A percentile compares a stretch with the other conserved stretches of the same genome.
phyloP scores from a whole-genome alignment of 768 basidiomycete genomes.

The Suillus subluteus region DNA sequence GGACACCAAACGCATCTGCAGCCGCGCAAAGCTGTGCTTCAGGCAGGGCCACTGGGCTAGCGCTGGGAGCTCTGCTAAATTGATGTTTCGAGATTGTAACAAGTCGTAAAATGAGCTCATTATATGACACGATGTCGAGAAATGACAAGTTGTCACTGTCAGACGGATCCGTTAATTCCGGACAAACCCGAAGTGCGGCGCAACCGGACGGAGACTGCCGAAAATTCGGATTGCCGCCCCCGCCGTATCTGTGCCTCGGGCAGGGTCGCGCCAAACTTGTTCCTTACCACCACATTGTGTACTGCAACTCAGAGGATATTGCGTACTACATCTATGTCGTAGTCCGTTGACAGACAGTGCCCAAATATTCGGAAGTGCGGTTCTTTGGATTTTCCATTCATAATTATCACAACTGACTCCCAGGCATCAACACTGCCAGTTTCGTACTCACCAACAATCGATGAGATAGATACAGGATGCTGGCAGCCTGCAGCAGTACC shows the following conservation, averaged over 20 bases:
- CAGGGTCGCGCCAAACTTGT: neutral
- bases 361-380: neutral
- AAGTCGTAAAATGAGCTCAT: too few relatives aligned
- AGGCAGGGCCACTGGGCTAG: too few relatives aligned
- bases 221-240: too few relatives aligned
- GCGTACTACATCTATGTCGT: neutral
- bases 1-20: too few relatives aligned
- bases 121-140: too few relatives aligned
- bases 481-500: neutral
- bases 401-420: neutral
- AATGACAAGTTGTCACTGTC: too few relatives aligned
- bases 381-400: neutral
- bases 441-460: neutral
- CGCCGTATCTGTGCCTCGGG: neutral
- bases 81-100: too few relatives aligned
- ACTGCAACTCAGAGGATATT: neutral
- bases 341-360: conserved; percentile 1
- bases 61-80: too few relatives aligned
- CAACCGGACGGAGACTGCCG: too few relatives aligned
- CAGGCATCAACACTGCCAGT: neutral
- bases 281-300: neutral
- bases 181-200: too few relatives aligned
- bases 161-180: too few relatives aligned
- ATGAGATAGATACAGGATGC: neutral
- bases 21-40: too few relatives aligned